Conservation (phyloP, 345 rosid species). For the Clausena lansium region DNA sequence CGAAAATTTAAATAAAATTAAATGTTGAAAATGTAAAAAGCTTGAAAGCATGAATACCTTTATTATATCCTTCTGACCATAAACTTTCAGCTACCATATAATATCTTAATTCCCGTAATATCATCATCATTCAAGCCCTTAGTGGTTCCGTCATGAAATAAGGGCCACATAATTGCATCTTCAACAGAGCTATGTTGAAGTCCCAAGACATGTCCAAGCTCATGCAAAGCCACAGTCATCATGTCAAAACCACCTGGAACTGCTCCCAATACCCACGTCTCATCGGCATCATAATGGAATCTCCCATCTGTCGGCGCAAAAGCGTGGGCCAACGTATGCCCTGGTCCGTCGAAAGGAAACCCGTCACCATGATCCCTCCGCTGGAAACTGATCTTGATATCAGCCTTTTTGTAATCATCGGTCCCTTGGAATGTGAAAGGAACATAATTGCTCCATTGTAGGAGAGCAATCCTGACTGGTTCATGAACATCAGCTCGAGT, state of each 20-base stretch:
- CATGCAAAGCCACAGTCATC: slow-evolving; percentile 17
- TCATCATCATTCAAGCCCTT: slow-evolving; percentile 17
- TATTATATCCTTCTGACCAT: too few relatives aligned
- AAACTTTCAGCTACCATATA: not conserved
- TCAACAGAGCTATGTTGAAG: not conserved
- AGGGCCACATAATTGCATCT: slow-evolving; percentile 17
- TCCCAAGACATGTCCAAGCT: slow-evolving; percentile 24
- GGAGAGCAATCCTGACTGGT: not conserved
- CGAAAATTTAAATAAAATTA: too few relatives aligned
- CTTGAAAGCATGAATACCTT: too few relatives aligned
- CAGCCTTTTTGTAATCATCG: not conserved
- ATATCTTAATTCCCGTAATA: slow-evolving; percentile 14
- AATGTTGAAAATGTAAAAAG: too few relatives aligned
- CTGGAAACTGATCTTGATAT: slow-evolving; percentile 14
- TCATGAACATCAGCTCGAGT: not conserved
- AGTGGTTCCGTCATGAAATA: not conserved
- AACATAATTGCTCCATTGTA: not conserved
- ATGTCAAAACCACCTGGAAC: not conserved
- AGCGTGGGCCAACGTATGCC: not conserved
- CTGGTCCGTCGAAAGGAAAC: not conserved
- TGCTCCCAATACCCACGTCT: slow-evolving; percentile 9
- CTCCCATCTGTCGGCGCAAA: not conserved
- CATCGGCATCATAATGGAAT: not conserved
- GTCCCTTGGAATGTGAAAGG: not conserved
- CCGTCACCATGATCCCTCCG: not conserved